A percentile compares a stretch with the other conserved stretches of the same genome.
These are phyloP conservation scores for Aspergillus olivimuriae DNA, from an alignment of 495 filamentous ascomycete genomes.

Conservation along the genomic window DNA sequence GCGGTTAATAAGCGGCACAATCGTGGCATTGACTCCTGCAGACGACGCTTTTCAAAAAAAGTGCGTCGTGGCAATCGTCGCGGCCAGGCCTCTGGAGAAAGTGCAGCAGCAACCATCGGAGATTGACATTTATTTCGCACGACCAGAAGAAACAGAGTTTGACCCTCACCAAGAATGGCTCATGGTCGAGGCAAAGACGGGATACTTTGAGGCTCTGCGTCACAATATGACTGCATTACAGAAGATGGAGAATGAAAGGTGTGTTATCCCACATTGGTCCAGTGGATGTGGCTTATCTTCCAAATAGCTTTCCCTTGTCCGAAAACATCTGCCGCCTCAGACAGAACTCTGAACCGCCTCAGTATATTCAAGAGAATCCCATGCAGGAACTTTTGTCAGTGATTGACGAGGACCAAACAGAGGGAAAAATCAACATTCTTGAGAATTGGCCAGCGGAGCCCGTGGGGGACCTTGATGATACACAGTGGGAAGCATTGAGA, in stretches of 20 bases:
- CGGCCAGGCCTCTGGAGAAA: slow-evolving; percentile 57
- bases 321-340: slow-evolving; percentile 54
- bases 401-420: slow-evolving; percentile 6
- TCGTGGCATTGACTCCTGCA: slow-evolving; percentile 64
- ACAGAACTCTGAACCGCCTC: slow-evolving; percentile 37
- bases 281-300: slow-evolving; percentile 11
- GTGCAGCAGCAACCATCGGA: slow-evolving; percentile 61
- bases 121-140: slow-evolving; percentile 70
- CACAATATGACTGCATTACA: slow-evolving; percentile 71
- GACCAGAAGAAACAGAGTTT: slow-evolving; percentile 52
- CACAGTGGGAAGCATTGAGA: slow-evolving; percentile 61
- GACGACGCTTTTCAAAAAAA: slow-evolving; percentile 57
- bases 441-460: slow-evolving; percentile 42
- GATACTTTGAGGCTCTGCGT: slow-evolving; percentile 69
- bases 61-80: slow-evolving; percentile 68
- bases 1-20: slow-evolving; percentile 59
- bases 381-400: slow-evolving; percentile 35
- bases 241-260: slow-evolving; percentile 56
- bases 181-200: slow-evolving; percentile 67
- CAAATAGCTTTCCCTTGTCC: slow-evolving; percentile 51
- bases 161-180: slow-evolving; percentile 66
- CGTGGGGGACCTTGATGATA: slow-evolving; percentile 54
- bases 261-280: slow-evolving; percentile 30
- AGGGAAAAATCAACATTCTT: slow-evolving; percentile 39
- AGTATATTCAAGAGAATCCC: slow-evolving; percentile 43